phyloP scores from a whole-genome alignment of 768 basidiomycete genomes.

The Leccinum fibrillosum region DNA sequence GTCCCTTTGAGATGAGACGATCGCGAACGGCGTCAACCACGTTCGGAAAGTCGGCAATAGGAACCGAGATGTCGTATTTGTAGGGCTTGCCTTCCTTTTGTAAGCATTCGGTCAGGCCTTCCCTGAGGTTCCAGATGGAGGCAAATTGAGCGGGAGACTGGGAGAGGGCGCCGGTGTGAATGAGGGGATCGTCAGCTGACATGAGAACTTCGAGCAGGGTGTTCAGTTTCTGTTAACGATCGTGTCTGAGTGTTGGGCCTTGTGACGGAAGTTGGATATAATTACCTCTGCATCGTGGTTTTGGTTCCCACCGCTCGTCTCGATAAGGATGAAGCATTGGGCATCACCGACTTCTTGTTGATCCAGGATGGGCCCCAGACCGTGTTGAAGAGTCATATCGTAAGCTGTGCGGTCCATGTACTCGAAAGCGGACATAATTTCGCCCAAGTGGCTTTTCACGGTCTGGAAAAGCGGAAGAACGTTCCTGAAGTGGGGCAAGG shows the following conservation, averaged over 20 bases:
- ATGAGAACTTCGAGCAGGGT: conserved; percentile 75
- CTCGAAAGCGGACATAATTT: conserved; percentile 97
- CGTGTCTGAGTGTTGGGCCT: not conserved
- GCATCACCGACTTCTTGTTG: conserved; percentile 74
- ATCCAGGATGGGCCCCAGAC: conserved; percentile 72
- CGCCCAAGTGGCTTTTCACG: conserved; percentile 80
- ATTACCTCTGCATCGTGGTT: conserved; percentile 92
- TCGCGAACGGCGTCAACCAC: conserved; percentile 81
- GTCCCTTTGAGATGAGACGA: conserved; percentile 63
- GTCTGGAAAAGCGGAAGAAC: conserved; percentile 82
- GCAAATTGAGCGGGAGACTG: conserved; percentile 89
- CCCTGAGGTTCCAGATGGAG: conserved; percentile 87
- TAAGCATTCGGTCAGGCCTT: conserved; percentile 87
- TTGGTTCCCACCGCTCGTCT: conserved; percentile 89
- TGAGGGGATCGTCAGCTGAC: conserved; percentile 67
- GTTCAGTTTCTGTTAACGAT: conserved; percentile 71
- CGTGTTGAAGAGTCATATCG: conserved; percentile 79
- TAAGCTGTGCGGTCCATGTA: conserved; percentile 89
- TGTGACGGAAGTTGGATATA: conserved; percentile 7
- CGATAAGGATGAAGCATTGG: conserved; percentile 86
- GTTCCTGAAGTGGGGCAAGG: conserved; percentile 81
- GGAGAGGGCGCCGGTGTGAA: conserved; percentile 88
- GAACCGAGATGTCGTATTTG: conserved; percentile 95
- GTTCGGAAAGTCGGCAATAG: conserved; percentile 79
- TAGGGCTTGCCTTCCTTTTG: conserved; percentile 94